Conservation (phyloP, 305 asterid genomes). For the Ajuga reptans region DNA sequence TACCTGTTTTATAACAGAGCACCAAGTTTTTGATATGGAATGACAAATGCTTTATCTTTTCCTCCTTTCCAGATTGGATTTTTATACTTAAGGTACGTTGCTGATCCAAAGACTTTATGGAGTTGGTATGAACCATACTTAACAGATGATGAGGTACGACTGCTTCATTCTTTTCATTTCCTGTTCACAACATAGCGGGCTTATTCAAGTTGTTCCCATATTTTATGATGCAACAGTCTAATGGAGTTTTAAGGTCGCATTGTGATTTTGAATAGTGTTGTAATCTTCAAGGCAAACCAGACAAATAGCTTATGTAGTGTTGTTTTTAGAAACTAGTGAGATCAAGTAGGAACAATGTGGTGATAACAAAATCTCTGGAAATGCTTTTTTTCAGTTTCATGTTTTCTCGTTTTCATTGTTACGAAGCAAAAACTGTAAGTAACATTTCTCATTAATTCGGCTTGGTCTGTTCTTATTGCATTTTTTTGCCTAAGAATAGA, state of each 20-base stretch:
- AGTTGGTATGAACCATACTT: constrained; percentile 80
- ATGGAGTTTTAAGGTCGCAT: background rate
- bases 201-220: constrained; percentile 1
- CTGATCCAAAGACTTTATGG: constrained; percentile 89
- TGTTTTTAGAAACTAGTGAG: background rate
- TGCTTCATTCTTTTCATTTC: background rate
- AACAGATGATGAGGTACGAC: constrained; percentile 83
- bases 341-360: background rate
- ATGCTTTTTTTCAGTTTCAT: background rate
- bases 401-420: background rate
- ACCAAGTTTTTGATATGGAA: background rate
- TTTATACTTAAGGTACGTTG: constrained; percentile 73
- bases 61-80: constrained; percentile 60
- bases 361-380: background rate
- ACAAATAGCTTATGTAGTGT: background rate
- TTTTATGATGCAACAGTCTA: background rate
- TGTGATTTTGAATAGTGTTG: constrained; percentile 9
- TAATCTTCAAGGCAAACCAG: constrained; percentile 2
- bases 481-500: background rate
- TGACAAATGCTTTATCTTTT: background rate
- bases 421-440: background rate
- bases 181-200: background rate
- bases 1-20: background rate
- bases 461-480: background rate
- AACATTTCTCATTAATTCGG: background rate